phyloP scores from a whole-genome alignment of 805 yeast species.

The Cyberlindnera veronae region DNA sequence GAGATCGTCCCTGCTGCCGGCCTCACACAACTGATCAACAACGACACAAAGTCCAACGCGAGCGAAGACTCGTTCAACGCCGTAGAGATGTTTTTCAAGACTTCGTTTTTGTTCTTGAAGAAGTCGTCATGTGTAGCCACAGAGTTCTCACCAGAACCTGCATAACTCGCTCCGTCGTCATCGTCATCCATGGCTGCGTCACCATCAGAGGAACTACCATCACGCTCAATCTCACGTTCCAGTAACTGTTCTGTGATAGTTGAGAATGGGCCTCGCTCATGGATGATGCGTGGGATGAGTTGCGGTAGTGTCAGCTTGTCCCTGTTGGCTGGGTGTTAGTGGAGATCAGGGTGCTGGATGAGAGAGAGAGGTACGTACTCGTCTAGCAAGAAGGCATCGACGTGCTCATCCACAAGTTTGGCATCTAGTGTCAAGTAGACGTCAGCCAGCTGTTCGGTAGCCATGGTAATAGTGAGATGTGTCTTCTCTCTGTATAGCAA shows the following conservation, averaged over 20 bases:
- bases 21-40: constrained; percentile 72
- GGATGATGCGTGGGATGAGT: constrained; percentile 55
- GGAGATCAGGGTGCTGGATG: not conserved
- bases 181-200: constrained; percentile 12
- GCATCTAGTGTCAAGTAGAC: constrained; percentile 23
- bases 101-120: constrained; percentile 47
- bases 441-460: constrained; percentile 14
- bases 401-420: constrained; percentile 24
- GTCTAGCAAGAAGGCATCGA: constrained; percentile 23
- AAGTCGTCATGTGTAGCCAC: constrained; percentile 41
- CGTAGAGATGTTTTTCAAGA: constrained; percentile 48
- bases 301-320: constrained; percentile 45
- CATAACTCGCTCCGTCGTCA: constrained; percentile 13
- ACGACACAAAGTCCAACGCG: constrained; percentile 81
- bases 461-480: not conserved
- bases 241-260: constrained; percentile 53
- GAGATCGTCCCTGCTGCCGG: constrained; percentile 87
- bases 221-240: constrained; percentile 16
- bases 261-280: constrained; percentile 54
- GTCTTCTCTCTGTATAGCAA: not conserved
- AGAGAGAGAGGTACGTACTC: constrained; percentile 17
- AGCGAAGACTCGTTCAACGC: constrained; percentile 89
- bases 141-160: constrained; percentile 20
- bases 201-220: constrained; percentile 6
- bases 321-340: constrained; percentile 1